phyloP scores from a whole-genome alignment of 768 basidiomycete species.

The Kwoniella shandongensis region DNA sequence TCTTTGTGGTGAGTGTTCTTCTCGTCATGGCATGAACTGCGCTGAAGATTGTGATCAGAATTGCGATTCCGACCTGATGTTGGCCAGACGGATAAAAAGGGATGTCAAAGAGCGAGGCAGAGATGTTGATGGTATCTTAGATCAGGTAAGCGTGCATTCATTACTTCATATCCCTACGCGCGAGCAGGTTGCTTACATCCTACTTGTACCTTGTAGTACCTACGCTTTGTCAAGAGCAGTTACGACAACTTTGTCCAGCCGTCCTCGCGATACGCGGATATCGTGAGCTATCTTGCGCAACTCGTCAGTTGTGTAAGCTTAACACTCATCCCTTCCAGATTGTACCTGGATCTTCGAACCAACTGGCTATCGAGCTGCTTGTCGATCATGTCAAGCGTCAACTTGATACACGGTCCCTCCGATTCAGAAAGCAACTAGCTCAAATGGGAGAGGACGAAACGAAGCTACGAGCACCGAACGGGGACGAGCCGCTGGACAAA shows the following conservation, averaged over 20 bases:
- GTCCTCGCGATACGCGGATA: constrained; percentile 81
- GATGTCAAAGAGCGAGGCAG: constrained; percentile 87
- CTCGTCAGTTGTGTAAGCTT: neutral
- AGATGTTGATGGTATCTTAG: constrained; percentile 78
- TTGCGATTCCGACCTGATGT: constrained; percentile 89
- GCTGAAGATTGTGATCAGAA: constrained; percentile 29
- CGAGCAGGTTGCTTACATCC: neutral
- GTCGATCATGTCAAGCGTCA: constrained; percentile 84
- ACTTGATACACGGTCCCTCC: constrained; percentile 72
- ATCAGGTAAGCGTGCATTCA: constrained; percentile 60
- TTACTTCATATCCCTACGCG: neutral
- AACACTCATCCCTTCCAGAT: constrained; percentile 60
- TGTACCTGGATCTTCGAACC: constrained; percentile 88
- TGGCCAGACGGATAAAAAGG: constrained; percentile 83
- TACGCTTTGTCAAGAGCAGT: constrained; percentile 91
- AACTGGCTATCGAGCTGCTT: constrained; percentile 88
- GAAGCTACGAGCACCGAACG: constrained; percentile 33
- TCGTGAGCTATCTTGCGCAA: constrained; percentile 64
- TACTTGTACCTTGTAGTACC: constrained; percentile 58
- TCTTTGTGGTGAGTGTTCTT: constrained; percentile 40
- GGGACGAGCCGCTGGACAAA: constrained; percentile 25
- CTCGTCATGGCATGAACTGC: neutral
- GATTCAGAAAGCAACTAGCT: constrained; percentile 74
- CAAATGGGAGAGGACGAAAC: constrained; percentile 35
- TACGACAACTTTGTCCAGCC: constrained; percentile 93